Evolutionary conservation across 805 yeast species (phyloP).

Genomic region (Jamesozyma gamospora): DNA sequence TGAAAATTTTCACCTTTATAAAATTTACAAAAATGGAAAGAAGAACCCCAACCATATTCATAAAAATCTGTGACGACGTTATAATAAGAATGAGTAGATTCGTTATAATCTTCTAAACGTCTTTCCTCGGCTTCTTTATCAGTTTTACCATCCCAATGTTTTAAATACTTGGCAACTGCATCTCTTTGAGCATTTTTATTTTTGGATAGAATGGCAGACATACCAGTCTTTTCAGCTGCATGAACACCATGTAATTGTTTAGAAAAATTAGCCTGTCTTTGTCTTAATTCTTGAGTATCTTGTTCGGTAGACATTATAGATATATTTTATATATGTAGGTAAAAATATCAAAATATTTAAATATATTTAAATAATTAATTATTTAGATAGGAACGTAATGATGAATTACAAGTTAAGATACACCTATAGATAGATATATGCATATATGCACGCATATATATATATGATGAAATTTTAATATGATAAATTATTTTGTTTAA

Average conservation of each 20-base stretch:
- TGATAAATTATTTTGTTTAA: too few species aligned
- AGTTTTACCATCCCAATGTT: constrained; percentile 94
- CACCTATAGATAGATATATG: too few species aligned
- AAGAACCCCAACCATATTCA: constrained; percentile 99
- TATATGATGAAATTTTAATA: too few species aligned
- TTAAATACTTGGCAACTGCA: constrained; percentile 84
- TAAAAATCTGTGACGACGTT: constrained; percentile 95
- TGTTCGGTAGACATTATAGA: not conserved
- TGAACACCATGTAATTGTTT: constrained; percentile 76
- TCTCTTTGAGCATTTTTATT: constrained; percentile 68
- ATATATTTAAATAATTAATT: too few species aligned
- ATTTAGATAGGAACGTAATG: too few species aligned
- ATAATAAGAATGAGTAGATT: constrained; percentile 89
- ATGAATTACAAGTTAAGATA: too few species aligned
- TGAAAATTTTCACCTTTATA: constrained; percentile 87
- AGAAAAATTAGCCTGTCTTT: constrained; percentile 53
- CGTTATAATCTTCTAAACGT: constrained; percentile 78
- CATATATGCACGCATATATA: too few species aligned
- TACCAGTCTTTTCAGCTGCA: constrained; percentile 55
- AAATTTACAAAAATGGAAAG: constrained; percentile 94
- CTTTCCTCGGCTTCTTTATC: constrained; percentile 58
- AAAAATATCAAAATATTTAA: too few species aligned
- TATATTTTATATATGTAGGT: too few species aligned
- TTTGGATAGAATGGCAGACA: constrained; percentile 68
- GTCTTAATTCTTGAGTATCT: constrained; percentile 19